These are phyloP conservation scores for Adansonia gregorii DNA, from an alignment of 441 rosid species.

Conservation along the genomic window DNA sequence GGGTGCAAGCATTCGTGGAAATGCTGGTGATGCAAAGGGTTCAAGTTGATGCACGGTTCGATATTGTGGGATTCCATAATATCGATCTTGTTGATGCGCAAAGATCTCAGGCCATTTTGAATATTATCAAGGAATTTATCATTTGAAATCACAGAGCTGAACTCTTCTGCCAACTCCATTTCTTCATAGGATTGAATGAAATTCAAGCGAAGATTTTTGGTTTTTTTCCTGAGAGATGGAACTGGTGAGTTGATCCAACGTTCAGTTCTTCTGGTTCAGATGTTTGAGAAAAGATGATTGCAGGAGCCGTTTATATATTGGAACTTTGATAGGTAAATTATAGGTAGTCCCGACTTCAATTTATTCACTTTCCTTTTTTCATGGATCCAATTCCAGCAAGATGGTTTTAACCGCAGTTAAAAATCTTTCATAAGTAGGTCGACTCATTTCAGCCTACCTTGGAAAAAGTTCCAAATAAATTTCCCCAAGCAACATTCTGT, in stretches of 20 bases:
- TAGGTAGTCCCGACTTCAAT: no score
- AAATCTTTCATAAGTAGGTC: no score
- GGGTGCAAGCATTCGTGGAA: slow-evolving; percentile 34
- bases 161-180: not conserved
- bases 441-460: no score
- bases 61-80: slow-evolving; percentile 26
- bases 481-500: no score
- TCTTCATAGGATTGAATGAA: not conserved
- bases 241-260: not conserved
- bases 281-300: not conserved
- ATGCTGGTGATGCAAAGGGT: slow-evolving; percentile 29
- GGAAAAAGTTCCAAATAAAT: no score
- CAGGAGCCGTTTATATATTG: not conserved
- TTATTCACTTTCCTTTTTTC: no score
- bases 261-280: not conserved
- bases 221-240: not conserved
- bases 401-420: no score
- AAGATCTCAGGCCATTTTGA: slow-evolving; percentile 26
- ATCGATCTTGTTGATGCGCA: slow-evolving; percentile 27
- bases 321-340: no score
- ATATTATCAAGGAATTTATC: slow-evolving; percentile 3
- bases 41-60: slow-evolving; percentile 35
- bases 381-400: no score
- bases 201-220: not conserved
- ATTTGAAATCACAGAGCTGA: not conserved